A percentile compares a stretch with the other conserved stretches of the same genome.
Conservation (phyloP, 345 rosid species). For the Streptanthus diversifolius region DNA sequence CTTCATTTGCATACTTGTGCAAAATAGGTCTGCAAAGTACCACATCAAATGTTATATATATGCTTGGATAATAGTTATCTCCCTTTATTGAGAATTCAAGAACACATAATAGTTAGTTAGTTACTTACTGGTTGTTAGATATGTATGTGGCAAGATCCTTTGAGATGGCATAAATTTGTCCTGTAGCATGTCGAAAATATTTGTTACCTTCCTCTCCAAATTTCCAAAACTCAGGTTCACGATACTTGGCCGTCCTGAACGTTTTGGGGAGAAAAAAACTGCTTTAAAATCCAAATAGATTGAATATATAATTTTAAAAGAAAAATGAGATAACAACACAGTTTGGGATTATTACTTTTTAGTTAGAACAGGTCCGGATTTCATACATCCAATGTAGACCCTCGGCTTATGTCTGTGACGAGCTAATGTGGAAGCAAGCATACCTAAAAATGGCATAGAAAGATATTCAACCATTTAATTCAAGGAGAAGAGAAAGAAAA, state of each 20-base stretch:
- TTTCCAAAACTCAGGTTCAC: conserved; percentile 97
- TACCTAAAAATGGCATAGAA: conserved; percentile 38
- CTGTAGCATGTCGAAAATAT: conserved; percentile 93
- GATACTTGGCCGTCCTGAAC: conserved; percentile 79
- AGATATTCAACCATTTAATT: neutral
- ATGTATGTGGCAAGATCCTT: conserved; percentile 91
- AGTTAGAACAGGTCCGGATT: conserved; percentile 94
- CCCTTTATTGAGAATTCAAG: neutral
- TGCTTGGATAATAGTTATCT: neutral
- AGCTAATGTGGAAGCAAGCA: conserved; percentile 78
- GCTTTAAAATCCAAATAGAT: neutral
- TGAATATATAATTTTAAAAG: neutral
- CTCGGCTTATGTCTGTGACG: conserved; percentile 82
- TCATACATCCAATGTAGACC: conserved; percentile 94
- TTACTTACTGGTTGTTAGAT: conserved; percentile 75
- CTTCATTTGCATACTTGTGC: conserved; percentile 95
- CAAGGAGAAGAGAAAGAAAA: neutral
- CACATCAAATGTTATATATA: neutral
- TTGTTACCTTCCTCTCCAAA: conserved; percentile 95
- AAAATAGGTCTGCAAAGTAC: conserved; percentile 59
- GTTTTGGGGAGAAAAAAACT: neutral
- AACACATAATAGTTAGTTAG: neutral
- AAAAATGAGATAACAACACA: neutral
- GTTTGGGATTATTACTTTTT: conserved; percentile 53
- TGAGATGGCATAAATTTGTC: conserved; percentile 95